phyloP scores from a whole-genome alignment of 2,329 filamentous ascomycete genomes.

The Nothopassalora personata region DNA sequence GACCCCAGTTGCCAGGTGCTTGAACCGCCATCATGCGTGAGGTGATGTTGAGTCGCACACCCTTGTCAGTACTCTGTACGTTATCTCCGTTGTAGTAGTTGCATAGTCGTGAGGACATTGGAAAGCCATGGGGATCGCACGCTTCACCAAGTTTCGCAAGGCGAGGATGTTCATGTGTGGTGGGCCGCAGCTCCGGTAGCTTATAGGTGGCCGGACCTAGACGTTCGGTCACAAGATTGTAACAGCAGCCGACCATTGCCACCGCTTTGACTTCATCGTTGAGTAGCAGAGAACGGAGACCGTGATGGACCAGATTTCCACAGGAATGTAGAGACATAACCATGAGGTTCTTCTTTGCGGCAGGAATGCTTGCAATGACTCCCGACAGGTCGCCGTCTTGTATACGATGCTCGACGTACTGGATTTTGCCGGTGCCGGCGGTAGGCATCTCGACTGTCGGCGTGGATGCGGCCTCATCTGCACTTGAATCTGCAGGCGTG shows the following conservation, averaged over 20 bases:
- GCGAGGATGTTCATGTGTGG: slow-evolving; percentile 51
- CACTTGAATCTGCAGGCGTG: slow-evolving; percentile 16
- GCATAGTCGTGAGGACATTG: slow-evolving; percentile 70
- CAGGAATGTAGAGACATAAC: slow-evolving; percentile 95
- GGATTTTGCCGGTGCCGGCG: slow-evolving; percentile 58
- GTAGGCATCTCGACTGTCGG: slow-evolving; percentile 23
- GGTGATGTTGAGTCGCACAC: slow-evolving; percentile 86
- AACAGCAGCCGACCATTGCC: slow-evolving; percentile 95
- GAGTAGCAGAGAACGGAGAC: slow-evolving; percentile 75
- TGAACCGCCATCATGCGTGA: slow-evolving; percentile 98
- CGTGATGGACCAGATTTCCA: slow-evolving; percentile 94
- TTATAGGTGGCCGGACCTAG: slow-evolving; percentile 85
- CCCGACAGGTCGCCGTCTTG: slow-evolving; percentile 66
- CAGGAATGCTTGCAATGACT: slow-evolving; percentile 53
- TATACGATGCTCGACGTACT: slow-evolving; percentile 71
- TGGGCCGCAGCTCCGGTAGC: slow-evolving; percentile 66
- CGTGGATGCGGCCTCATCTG: slow-evolving; percentile 1
- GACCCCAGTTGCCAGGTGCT: slow-evolving; percentile 87
- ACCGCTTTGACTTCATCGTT: slow-evolving; percentile 84
- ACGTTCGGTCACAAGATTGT: slow-evolving; percentile 90
- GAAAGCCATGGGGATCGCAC: slow-evolving; percentile 87
- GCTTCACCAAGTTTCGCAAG: slow-evolving; percentile 62
- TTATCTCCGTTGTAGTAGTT: slow-evolving; percentile 38
- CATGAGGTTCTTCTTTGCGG: slow-evolving; percentile 54
- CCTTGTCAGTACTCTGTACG: slow-evolving; percentile 37